A percentile compares a stretch with the other conserved stretches of the same genome.
Conservation (phyloP, 192 early-diverging fungal genomes). For the Entomortierella beljakovae region DNA sequence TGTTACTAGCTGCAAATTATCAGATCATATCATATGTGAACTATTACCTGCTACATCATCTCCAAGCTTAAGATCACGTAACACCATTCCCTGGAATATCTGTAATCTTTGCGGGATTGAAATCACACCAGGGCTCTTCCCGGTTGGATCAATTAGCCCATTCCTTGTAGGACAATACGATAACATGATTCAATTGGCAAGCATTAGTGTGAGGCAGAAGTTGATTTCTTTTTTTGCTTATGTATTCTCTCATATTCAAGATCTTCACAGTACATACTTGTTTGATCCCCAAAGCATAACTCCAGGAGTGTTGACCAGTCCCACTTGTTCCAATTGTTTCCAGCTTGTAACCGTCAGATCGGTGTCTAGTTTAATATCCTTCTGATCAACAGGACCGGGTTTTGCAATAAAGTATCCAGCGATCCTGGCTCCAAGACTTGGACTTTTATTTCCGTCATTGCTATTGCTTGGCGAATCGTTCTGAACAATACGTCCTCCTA, state of each 20-base stretch:
- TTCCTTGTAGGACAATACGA: neutral
- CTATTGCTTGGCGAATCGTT: slow-evolving; percentile 8
- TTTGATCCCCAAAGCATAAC: slow-evolving; percentile 54
- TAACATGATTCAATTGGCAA: neutral
- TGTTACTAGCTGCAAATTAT: too few relatives aligned
- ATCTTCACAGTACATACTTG: slow-evolving; percentile 19
- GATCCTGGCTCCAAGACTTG: slow-evolving; percentile 17
- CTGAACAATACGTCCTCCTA: slow-evolving; percentile 6
- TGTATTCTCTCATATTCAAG: too few relatives aligned
- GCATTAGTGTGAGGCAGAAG: neutral
- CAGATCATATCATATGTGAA: too few relatives aligned
- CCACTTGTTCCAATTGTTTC: slow-evolving; percentile 49
- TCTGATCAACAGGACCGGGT: slow-evolving; percentile 23
- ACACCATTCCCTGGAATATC: slow-evolving; percentile 27
- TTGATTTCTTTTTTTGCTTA: neutral
- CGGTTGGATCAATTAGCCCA: slow-evolving; percentile 36
- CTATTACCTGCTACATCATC: slow-evolving; percentile 42
- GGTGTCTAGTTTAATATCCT: slow-evolving; percentile 36
- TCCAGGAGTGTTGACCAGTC: slow-evolving; percentile 21
- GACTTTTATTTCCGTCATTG: neutral
- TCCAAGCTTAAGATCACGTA: slow-evolving; percentile 46
- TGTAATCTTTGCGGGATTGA: slow-evolving; percentile 37
- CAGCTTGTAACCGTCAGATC: slow-evolving; percentile 49
- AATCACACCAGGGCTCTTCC: slow-evolving; percentile 45
- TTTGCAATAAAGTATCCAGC: slow-evolving; percentile 11